Evolutionary conservation across 345 rosid species (phyloP).

Genomic region (Firmiana major): DNA sequence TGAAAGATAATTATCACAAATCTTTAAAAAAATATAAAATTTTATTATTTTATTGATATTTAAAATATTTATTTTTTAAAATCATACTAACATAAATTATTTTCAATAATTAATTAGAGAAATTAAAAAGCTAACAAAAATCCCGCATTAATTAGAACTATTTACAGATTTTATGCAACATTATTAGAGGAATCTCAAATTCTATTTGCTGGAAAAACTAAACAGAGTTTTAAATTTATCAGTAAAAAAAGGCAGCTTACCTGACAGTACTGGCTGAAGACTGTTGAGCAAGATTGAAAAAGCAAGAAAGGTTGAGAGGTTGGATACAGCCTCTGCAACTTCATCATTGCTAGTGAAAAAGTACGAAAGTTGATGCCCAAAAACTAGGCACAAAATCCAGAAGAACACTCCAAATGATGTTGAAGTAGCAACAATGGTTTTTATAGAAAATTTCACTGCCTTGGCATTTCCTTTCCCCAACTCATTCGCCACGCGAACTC

Average conservation of each 20-base stretch:
- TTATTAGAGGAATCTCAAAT: no score
- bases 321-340: constrained; percentile 40
- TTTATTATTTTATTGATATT: no score
- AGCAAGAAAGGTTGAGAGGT: constrained; percentile 53
- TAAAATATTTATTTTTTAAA: no score
- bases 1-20: no score
- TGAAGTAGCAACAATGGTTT: constrained; percentile 38
- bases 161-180: no score
- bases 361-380: constrained; percentile 35
- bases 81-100: no score
- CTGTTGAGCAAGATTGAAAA: constrained; percentile 34
- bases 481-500: constrained; percentile 70
- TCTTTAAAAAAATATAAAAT: no score
- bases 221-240: no score
- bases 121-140: no score
- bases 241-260: background rate
- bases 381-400: constrained; percentile 34
- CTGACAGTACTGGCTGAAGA: background rate
- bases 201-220: no score
- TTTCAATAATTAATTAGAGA: no score
- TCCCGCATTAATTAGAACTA: no score
- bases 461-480: constrained; percentile 50
- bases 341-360: constrained; percentile 6
- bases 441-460: constrained; percentile 50
- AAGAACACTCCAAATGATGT: constrained; percentile 35